Conservation (phyloP, 441 rosid species). For the Arabidopsis lyrata region DNA sequence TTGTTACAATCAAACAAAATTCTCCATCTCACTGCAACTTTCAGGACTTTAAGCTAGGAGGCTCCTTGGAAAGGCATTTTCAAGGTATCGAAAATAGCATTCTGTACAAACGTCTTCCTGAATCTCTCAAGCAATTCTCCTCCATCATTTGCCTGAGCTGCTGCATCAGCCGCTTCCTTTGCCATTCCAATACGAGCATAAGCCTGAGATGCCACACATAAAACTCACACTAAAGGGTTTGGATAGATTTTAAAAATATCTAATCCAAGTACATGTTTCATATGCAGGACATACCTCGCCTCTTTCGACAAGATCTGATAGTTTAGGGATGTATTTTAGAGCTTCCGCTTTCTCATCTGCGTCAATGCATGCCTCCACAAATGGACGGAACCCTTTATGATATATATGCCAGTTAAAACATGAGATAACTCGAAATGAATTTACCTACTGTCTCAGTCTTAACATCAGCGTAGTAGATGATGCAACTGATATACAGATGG, state of each 20-base stretch:
- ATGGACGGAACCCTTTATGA: slow-evolving; percentile 83
- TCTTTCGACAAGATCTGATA: slow-evolving; percentile 86
- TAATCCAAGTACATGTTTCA: not conserved
- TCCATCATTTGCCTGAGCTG: slow-evolving; percentile 96
- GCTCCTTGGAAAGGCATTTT: slow-evolving; percentile 84
- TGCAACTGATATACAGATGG: slow-evolving; percentile 6
- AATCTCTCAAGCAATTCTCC: slow-evolving; percentile 92
- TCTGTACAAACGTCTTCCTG: slow-evolving; percentile 84
- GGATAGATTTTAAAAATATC: not conserved
- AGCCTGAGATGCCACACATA: slow-evolving; percentile 55
- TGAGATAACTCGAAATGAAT: not conserved
- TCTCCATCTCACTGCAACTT: slow-evolving; percentile 16
- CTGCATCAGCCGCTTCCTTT: slow-evolving; percentile 98
- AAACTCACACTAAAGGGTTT: slow-evolving; percentile 9
- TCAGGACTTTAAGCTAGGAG: slow-evolving; percentile 45
- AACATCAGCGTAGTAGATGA: not conserved
- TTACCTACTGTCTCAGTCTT: not conserved
- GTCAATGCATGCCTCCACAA: slow-evolving; percentile 95
- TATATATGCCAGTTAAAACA: not conserved
- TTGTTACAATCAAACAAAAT: slow-evolving; percentile 31
- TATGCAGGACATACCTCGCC: slow-evolving; percentile 72
- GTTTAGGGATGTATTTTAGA: slow-evolving; percentile 91
- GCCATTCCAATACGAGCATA: slow-evolving; percentile 98
- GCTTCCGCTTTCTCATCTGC: slow-evolving; percentile 94
- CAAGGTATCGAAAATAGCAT: slow-evolving; percentile 88